Evolutionary conservation across 192 early-diverging fungal species (phyloP), one percentile per base, ranked within the genome.

Genomic region (Coemansia sp.): DNA sequence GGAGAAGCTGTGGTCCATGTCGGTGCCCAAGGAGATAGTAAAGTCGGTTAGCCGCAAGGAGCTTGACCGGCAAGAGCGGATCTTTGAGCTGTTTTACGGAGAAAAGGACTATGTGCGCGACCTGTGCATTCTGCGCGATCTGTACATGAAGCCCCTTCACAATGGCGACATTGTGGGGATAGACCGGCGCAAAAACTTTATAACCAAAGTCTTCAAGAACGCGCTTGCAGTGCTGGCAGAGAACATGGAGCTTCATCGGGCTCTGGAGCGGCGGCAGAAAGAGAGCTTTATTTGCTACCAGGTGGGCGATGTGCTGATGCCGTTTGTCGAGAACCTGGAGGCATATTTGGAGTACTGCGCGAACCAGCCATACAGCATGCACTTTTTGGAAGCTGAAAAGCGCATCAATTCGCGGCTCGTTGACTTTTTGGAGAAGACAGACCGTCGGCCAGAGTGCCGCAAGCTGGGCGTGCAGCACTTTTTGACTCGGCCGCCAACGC

Each of bases 71-170:
- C 96, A 98, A 62, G 93, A 98, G 71, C 83, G 85, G 34, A 90
- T 98, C 62, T 96, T 87, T 62, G 96, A 98, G 74, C 56, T 96
- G 41, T 89, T 96, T 28, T 85, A 91, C 38, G 93, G 88, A 5
- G 91, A 98, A 62, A 85, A 86, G 54, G 89, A 96, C 62, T 98
- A 92, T 81, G 89, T 96, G 31, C 82, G 82, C 40, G 93, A 98
- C 48, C 74, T 98, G 36, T 85, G 84, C 47, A 83, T 90, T 30
- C 70, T 97, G 11, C 81, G 88, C 64, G 84, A 83, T 55, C 88
- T 90, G 55, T 88, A 84, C 80, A 88, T 89, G 57, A 68, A 70
- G 60, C 84, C 84, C 6, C 62, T 89, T 23, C 65, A 80, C 40
- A 75, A 76, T 40, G 60, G 80, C 40, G 84, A 89, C 36, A 81